phyloP scores from a whole-genome alignment of 768 basidiomycete species.

The Rhodotorula babjevae region DNA sequence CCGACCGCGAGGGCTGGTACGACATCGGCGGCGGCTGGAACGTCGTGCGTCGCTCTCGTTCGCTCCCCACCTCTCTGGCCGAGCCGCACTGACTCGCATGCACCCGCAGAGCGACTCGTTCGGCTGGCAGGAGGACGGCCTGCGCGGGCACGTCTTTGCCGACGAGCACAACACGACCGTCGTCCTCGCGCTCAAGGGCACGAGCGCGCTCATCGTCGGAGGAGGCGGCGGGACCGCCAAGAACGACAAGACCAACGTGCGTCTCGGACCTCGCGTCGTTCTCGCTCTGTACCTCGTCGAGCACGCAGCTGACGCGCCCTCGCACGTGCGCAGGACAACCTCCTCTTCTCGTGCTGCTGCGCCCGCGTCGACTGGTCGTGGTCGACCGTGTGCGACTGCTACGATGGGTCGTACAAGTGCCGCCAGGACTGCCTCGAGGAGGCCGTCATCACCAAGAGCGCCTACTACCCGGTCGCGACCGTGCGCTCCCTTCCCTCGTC shows the following conservation, averaged over 20 bases:
- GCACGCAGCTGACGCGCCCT: neutral
- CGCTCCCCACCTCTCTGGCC: neutral
- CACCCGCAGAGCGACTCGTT: slow-evolving; percentile 60
- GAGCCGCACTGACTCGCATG: neutral
- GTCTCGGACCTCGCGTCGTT: neutral
- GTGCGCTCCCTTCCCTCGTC: slow-evolving; percentile 43
- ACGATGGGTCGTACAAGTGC: slow-evolving; percentile 60
- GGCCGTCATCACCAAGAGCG: slow-evolving; percentile 69
- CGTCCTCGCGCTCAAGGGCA: slow-evolving; percentile 87
- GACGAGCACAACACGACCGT: slow-evolving; percentile 76
- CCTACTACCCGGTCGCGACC: slow-evolving; percentile 81
- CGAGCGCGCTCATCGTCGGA: slow-evolving; percentile 56
- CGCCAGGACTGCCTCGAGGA: slow-evolving; percentile 73
- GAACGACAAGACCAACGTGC: slow-evolving; percentile 79
- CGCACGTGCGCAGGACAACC: slow-evolving; percentile 59
- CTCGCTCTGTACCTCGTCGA: no score
- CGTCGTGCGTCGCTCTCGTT: slow-evolving; percentile 50
- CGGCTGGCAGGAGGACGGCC: slow-evolving; percentile 90
- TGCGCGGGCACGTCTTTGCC: slow-evolving; percentile 89
- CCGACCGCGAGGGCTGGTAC: slow-evolving; percentile 65
- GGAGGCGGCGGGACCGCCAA: slow-evolving; percentile 59
- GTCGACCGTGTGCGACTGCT: slow-evolving; percentile 87
- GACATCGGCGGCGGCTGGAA: slow-evolving; percentile 56
- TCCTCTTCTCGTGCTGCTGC: slow-evolving; percentile 93
- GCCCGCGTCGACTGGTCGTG: slow-evolving; percentile 91